Conservation (phyloP, 2,329 filamentous ascomycete species). For the Penicillium freii region DNA sequence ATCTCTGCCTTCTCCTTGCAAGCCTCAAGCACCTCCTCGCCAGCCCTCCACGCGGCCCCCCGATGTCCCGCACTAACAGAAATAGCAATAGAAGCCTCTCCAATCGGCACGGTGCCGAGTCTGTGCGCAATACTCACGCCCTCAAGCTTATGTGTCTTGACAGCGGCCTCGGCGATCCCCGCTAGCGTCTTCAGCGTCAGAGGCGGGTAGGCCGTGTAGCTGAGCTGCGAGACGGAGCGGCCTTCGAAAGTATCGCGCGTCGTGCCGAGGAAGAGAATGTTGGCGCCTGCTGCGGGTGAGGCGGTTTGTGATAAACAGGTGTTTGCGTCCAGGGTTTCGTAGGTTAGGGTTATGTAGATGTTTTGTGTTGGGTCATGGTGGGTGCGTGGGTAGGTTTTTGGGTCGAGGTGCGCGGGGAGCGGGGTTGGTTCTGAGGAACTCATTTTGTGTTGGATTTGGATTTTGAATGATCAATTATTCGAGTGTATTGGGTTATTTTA, state of each 20-base stretch:
- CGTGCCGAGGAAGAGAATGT: constrained; percentile 48
- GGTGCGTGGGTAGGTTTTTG: constrained; percentile 42
- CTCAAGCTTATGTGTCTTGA: constrained; percentile 62
- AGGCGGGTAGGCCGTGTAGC: constrained; percentile 45
- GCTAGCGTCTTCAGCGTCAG: constrained; percentile 43
- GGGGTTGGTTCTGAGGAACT: constrained; percentile 7
- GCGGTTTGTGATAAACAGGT: constrained; percentile 36
- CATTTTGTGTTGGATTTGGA: constrained; percentile 8
- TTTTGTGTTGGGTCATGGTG: constrained; percentile 30
- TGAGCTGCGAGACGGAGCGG: constrained; percentile 44
- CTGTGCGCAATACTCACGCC: constrained; percentile 80
- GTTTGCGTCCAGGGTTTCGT: constrained; percentile 39
- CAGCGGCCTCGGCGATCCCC: constrained; percentile 42
- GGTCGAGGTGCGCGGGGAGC: constrained; percentile 37
- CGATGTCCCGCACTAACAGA: constrained; percentile 81
- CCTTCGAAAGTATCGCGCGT: constrained; percentile 45
- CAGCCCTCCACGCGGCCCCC: constrained; percentile 79
- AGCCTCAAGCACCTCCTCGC: constrained; percentile 82
- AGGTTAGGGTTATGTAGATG: constrained; percentile 46
- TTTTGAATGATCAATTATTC: not conserved
- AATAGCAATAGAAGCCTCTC: constrained; percentile 91
- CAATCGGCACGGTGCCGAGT: constrained; percentile 79
- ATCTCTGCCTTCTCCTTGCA: constrained; percentile 89
- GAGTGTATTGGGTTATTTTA: not conserved
- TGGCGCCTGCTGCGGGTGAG: constrained; percentile 46